phyloP scores from a whole-genome alignment of 2,329 filamentous ascomycete genomes.

The Ramichloridium luteum region DNA sequence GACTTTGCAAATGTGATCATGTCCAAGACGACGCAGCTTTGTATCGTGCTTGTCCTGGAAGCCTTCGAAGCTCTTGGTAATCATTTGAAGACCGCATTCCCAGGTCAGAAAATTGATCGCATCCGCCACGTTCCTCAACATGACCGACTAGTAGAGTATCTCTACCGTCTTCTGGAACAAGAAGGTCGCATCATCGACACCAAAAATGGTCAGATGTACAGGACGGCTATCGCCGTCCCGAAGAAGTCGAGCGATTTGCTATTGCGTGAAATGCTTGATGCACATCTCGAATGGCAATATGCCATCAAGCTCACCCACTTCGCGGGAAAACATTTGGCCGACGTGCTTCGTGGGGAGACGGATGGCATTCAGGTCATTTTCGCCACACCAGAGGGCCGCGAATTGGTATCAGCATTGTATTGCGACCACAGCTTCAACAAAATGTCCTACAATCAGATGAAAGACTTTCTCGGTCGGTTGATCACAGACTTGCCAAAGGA shows the following conservation, averaged over 20 bases:
- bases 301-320: too few relatives aligned
- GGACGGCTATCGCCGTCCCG: too few relatives aligned
- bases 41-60: neutral
- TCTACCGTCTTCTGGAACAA: neutral
- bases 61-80: neutral
- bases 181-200: neutral
- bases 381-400: constrained; percentile 1
- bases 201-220: too few relatives aligned
- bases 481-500: neutral
- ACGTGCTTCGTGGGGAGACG: constrained; percentile 3
- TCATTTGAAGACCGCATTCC: neutral
- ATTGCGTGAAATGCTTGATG: too few relatives aligned
- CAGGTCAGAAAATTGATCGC: neutral
- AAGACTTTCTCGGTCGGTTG: neutral
- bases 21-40: too few relatives aligned
- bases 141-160: neutral
- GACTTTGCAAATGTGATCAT: too few relatives aligned
- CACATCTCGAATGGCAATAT: too few relatives aligned
- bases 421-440: neutral
- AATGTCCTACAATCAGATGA: neutral
- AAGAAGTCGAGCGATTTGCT: too few relatives aligned
- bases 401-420: constrained; percentile 3
- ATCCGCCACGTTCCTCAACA: neutral
- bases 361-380: constrained; percentile 6
- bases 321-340: constrained; percentile 6